Base-by-base conservation (phyloP, 148 eudicot species). In the Spergularia marina region DNA sequence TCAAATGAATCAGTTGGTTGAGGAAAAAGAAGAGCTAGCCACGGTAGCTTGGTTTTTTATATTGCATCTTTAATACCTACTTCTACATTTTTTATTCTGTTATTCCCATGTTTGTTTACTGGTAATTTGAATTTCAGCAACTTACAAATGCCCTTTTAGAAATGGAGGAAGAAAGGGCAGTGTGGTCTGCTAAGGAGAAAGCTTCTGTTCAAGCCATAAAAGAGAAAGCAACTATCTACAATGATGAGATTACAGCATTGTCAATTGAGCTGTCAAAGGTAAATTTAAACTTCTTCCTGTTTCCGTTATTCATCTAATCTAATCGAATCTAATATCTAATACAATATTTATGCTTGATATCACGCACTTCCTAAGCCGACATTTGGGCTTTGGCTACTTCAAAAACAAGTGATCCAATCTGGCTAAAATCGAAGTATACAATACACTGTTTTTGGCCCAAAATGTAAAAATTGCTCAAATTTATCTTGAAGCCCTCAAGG, bases 151-250 rank as follows among this genome's bases (percentile, higher is more conserved):
- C 97, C 67, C 91, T 95, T 76, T 74, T 92, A 79, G 88, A 87
- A 60, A 78, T 89, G 86, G 99, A 92, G 85, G 97, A 95, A 76
- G 99, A 92, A 79, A 90, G 88, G 82, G 99, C 91, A 30, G 85
- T 95, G 82, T 89, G 97, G 92, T 80, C 81, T 44, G 86, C 97
- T 13, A 92, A 85, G 87, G 99, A 95, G 84, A 95, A 84, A 86
- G 92, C 91, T 79, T 86, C 96, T 15, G 54, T 87, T 84, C 85
- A 87, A 86, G 85, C 89, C 80, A 89, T 90, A 58, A 88, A 86
- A 79, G 88, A 83, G 36, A 88, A 89, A 78, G 70, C 87, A 74
- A 81, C 63, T 70, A 69, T 56, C 39, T 80, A 86, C 77, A 81
- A 78, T 77, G 80, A 76, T 73, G 94, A 90, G 81, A 79, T 87